These are phyloP conservation scores for Poterioochromonas sp. DNA, from an alignment of 352 stramenopile species.

Conservation along the genomic window DNA sequence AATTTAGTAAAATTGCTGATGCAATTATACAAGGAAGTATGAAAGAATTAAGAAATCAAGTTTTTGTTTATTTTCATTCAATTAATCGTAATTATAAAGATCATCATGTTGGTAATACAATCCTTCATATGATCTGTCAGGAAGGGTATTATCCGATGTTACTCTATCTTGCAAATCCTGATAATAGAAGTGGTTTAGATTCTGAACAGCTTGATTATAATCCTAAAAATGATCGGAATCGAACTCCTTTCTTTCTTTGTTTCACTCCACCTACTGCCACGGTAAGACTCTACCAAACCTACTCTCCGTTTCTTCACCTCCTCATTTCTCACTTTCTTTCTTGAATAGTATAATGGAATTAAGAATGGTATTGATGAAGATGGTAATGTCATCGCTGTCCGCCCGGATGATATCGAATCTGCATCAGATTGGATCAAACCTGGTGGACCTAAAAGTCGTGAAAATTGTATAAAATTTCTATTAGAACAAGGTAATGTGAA, in stretches of 20 bases:
- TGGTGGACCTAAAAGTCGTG: slow-evolving; percentile 1
- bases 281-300: background rate
- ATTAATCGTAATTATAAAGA: slow-evolving; percentile 26
- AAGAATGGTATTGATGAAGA: background rate
- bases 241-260: slow-evolving; percentile 44
- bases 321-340: background rate
- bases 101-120: slow-evolving; percentile 38
- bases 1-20: slow-evolving; percentile 23
- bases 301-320: background rate
- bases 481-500: background rate
- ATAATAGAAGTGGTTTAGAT: slow-evolving; percentile 36
- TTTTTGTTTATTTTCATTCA: background rate
- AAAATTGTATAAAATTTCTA: background rate
- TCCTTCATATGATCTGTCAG: slow-evolving; percentile 42
- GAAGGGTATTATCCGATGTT: slow-evolving; percentile 44
- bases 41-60: slow-evolving; percentile 23
- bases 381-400: background rate
- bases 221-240: slow-evolving; percentile 38
- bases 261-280: slow-evolving; percentile 45
- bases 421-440: background rate
- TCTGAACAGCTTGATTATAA: slow-evolving; percentile 33
- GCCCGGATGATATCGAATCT: background rate
- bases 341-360: background rate
- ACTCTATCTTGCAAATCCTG: slow-evolving; percentile 37
- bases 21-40: background rate